These are phyloP conservation scores for Calonectria henricotiae DNA, from an alignment of 2,329 filamentous ascomycete genomes.

Conservation along the genomic window DNA sequence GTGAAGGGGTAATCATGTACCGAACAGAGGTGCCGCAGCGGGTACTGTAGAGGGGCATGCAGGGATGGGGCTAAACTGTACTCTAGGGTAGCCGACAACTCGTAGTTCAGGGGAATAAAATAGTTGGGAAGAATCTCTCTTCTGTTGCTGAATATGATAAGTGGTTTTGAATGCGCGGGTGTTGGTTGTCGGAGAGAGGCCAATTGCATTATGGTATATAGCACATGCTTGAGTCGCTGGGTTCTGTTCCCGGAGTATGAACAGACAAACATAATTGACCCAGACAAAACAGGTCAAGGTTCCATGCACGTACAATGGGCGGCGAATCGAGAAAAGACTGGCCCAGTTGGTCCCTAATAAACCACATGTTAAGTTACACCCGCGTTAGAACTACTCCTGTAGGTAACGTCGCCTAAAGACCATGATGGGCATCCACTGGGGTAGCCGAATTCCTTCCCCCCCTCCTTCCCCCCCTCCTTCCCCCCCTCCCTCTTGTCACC, in stretches of 20 bases:
- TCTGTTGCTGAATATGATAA: background rate
- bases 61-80: background rate
- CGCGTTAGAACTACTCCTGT: background rate
- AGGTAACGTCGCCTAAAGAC: background rate
- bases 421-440: constrained; percentile 4
- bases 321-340: too few species aligned
- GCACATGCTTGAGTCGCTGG: too few species aligned
- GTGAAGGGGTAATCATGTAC: constrained; percentile 27
- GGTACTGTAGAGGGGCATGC: background rate
- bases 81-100: constrained; percentile 5
- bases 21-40: constrained; percentile 6
- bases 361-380: background rate
- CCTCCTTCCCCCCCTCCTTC: background rate
- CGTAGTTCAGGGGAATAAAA: background rate
- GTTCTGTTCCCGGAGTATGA: background rate
- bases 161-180: background rate
- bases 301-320: too few species aligned
- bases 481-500: constrained; percentile 11
- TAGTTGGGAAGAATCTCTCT: background rate
- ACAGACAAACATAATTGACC: too few species aligned
- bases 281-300: too few species aligned
- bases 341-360: too few species aligned
- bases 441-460: background rate
- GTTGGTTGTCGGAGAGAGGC: background rate
- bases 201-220: background rate